Evolutionary conservation across 1,139 yeast genomes (phyloP), one percentile per base, ranked within the genome.

Genomic region (Hyphopichia pseudoburtonii): DNA sequence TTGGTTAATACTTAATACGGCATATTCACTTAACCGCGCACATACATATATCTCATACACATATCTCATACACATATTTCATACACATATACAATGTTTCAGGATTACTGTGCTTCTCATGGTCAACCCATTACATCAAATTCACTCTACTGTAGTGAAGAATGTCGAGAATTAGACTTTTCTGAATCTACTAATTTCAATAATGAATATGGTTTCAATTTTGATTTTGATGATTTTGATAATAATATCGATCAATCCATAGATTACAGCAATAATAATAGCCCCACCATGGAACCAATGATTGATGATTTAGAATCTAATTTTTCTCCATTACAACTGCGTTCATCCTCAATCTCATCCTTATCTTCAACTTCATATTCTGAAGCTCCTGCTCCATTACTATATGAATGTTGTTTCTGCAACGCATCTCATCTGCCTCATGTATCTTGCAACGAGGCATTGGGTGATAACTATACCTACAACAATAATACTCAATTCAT

Each of bases 61-160:
- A n/a, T n/a, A n/a, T n/a, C n/a, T 21, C 14, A 22, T 11, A 21
- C 8, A 21, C 17, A 30, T 9, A 21, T 18, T 30, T 14, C 14
- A 14, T 28, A 14, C 10, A 21, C 7, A 21, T 7, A 7, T 5
- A 27, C 12, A 3, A 51, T 52, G 57, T 51, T 50, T 33, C 50
- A 51, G 39, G 57, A 52, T 31, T 52, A 50, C 37, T 51, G 57
- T 32, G 37, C 44, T 26, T 42, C 51, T 14, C 56, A 52, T 36
- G 56, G 56, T 17, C 41, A 32, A 14, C 53, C 47, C 7, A 44
- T 49, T 34, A 38, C 40, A 18, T 35, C 50, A 2, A 50, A 48
- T 6, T 48, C 54, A 6, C 44, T 51, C 17, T 51, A 51, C 41
- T 52, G 57, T 36, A 37, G 49, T 34, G 52, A 48, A 31, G 54